Base-by-base conservation (phyloP, 2,329 filamentous ascomycete genomes). In the Seiridium unicorne region DNA sequence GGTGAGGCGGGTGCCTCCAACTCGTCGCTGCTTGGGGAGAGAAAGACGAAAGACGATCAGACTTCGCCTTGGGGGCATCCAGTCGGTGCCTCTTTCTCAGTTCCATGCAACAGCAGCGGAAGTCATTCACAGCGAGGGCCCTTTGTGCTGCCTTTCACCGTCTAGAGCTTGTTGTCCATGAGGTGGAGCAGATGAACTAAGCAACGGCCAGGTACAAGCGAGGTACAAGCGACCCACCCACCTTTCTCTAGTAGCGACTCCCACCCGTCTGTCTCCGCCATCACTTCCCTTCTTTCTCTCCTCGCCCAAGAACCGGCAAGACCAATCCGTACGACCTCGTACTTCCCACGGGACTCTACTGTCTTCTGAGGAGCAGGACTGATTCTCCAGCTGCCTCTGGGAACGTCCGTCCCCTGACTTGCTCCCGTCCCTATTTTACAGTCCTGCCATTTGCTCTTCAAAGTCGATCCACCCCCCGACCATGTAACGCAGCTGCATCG, bases 281-380 rank as follows among this genome's bases (percentile, higher is more conserved):
- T 64, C 60, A 65, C 63, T 65, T 65, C 63, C 66, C 65, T 67
- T 69, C 66, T 69, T 69, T 68, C 65, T 66, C 65, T 64, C 69
- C 64, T 66, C 62, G 60, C 64, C 61, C 64, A 68, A 70, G 67
- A 65, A 64, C 65, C 64, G 60, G 62, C 63, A 56, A 68, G 63
- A 65, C 55, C 36, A 58, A 35, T 64, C 63, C 60, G 62, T 66
- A 69, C 70, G 61, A 68, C 69, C 62, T 69, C 66, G 66, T 69
- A 40, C 51, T 65, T 65, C 63, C 63, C 64, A 63, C 62, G 49
- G 46, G 34, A 49, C 55, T 61, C 58, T 60, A 47, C 51, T 46
- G 11, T 38, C 36, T 26, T 51, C 36, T 36, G 32, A 53, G 49
- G 49, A 53, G 49, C 49, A 53, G 49, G 49, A 32, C 44, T 58